Percentiles rank a stretch among this genome's conserved stretches.
phyloP scores from a whole-genome alignment of 169 alveolate genomes.

The Cyclospora cayetanensis region DNA sequence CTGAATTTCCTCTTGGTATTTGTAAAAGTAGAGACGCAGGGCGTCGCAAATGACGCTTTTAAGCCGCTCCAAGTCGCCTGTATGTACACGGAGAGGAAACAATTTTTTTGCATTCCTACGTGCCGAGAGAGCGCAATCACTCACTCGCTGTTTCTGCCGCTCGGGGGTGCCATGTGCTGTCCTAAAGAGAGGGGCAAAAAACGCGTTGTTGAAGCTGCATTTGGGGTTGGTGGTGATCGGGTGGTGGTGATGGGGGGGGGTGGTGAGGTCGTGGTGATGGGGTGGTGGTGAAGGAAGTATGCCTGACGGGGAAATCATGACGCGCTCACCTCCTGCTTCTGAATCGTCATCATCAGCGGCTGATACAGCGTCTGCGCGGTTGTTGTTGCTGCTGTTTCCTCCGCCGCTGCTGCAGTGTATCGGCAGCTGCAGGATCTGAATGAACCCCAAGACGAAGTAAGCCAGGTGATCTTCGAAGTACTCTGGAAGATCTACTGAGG shows the following conservation, averaged over 20 bases:
- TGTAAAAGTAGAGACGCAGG: slow-evolving; percentile 59
- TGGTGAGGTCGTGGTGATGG: too few species aligned
- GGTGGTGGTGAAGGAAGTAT: too few species aligned
- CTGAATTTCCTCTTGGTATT: slow-evolving; percentile 70
- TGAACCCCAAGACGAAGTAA: slow-evolving; percentile 17
- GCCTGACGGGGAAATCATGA: too few species aligned
- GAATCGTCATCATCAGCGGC: neutral
- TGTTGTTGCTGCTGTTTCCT: neutral
- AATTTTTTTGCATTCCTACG: neutral
- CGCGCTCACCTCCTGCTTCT: neutral
- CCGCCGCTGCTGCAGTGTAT: neutral
- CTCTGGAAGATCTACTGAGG: slow-evolving; percentile 66
- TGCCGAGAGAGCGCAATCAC: too few species aligned
- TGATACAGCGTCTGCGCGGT: neutral
- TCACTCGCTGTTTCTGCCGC: neutral
- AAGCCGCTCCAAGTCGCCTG: slow-evolving; percentile 53
- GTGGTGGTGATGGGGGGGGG: too few species aligned
- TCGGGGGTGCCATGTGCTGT: too few species aligned
- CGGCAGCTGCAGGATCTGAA: slow-evolving; percentile 1
- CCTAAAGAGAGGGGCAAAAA: too few species aligned
- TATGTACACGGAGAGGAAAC: neutral
- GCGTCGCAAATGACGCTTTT: slow-evolving; percentile 8
- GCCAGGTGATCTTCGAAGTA: slow-evolving; percentile 59
- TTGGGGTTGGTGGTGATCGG: too few species aligned
- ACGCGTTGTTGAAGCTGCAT: too few species aligned